Base-by-base conservation (phyloP, 1,284 basidiomycete species). In the Cronartium quercuum region DNA sequence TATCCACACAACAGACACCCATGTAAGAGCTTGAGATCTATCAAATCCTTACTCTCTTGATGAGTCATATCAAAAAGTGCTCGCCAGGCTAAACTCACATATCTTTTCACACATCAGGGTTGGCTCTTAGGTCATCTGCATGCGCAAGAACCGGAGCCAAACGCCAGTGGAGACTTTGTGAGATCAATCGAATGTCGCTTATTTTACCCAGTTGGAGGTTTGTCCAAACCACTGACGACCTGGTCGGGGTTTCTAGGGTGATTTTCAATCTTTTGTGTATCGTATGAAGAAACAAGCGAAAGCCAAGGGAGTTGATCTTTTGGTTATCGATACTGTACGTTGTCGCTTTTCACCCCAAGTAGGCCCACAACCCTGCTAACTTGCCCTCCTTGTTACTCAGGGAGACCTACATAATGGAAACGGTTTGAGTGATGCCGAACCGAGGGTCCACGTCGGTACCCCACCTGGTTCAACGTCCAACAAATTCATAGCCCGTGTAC, bases 1-100 rank as follows among this genome's bases (percentile, higher is more conserved):
- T 78, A 84, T 92, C 66, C 89, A 91, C 80, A 91, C 90, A 29
- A 92, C 91, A 0, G 91, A 92, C 80, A 88, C 86, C 58, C 91
- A 92, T 82, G 90, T 81, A 70, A 77, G 79, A 38, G 29, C 2
- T 44, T 61, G 38, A 40, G 29, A 57, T 42, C 21, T 60, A 12
- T 29, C 21, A 38, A 51, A 34, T 29, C 12, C 42, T 71, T 55
- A n/a, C 21, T 55, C 12, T 41, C 41, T n/a, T 55, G 3, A 13
- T 57, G 24, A 5, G 21, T 18, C 13, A 29, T 55, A 55, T 35
- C 35, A 18, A 66, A 13, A 10, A 34, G 55, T 24, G 21, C 51
- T n/a, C 51, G 2, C 18, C n/a, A 29, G 15, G 9, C n/a, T 55
- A 29, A 29, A 24, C 5, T 24, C 6, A 55, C 13, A n/a, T 18